Evolutionary conservation across 2,329 filamentous ascomycete species (phyloP).

Genomic region (Cucurbitaria berberidis): DNA sequence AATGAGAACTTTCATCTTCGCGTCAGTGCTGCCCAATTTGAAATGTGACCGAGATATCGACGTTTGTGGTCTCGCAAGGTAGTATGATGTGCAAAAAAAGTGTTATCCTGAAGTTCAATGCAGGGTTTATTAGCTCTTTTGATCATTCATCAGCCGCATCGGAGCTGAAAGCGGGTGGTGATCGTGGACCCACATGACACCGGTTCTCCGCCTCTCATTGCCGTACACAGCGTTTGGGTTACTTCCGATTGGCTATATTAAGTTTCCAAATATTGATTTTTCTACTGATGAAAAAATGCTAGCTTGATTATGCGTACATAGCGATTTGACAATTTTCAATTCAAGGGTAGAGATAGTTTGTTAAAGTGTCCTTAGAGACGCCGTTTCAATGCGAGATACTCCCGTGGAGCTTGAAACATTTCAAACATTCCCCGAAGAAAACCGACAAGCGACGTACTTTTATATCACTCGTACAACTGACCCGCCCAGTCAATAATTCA

Average conservation of each 20-base stretch:
- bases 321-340: too few species aligned
- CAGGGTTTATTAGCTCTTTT: slow-evolving; percentile 8
- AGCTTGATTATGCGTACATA: too few species aligned
- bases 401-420: too few species aligned
- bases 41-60: neutral
- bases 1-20: slow-evolving; percentile 29
- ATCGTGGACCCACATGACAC: slow-evolving; percentile 8
- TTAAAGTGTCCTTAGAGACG: too few species aligned
- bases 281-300: too few species aligned
- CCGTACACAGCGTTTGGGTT: neutral
- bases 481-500: neutral
- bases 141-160: slow-evolving; percentile 7
- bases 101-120: neutral
- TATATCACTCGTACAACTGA: too few species aligned
- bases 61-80: neutral
- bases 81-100: neutral
- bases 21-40: slow-evolving; percentile 1
- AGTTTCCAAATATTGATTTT: neutral
- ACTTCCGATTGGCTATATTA: slow-evolving; percentile 4
- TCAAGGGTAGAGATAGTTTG: too few species aligned
- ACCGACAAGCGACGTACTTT: too few species aligned
- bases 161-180: slow-evolving; percentile 14
- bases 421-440: too few species aligned
- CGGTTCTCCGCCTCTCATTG: slow-evolving; percentile 28
- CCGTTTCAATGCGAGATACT: too few species aligned